Percentiles rank a stretch among this genome's conserved stretches.
phyloP scores from a whole-genome alignment of 2,329 filamentous ascomycete species.

The Cordyceps cateniannulata region DNA sequence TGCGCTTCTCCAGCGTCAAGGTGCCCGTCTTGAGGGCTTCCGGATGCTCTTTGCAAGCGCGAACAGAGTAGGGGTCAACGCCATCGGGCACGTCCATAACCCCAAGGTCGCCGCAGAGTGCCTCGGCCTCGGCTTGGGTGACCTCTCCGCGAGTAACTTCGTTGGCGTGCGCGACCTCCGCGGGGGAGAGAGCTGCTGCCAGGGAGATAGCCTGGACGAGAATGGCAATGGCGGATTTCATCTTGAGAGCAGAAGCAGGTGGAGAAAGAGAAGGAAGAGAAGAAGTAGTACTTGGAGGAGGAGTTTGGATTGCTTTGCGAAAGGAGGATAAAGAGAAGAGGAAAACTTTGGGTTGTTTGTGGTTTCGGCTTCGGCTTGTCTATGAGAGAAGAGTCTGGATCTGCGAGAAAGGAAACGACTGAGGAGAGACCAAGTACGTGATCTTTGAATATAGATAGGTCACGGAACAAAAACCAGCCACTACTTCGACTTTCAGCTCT shows the following conservation, averaged over 20 bases:
- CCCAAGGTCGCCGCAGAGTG: neutral
- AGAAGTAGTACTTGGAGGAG: too few species aligned
- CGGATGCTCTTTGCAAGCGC: neutral
- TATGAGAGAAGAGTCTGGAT: too few species aligned
- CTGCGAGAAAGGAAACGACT: too few species aligned
- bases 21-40: neutral
- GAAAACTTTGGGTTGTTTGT: too few species aligned
- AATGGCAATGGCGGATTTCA: neutral
- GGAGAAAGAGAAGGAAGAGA: too few species aligned
- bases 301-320: too few species aligned
- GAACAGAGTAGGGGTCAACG: neutral
- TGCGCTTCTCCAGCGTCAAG: neutral
- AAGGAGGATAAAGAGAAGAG: too few species aligned
- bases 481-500: too few species aligned
- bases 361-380: too few species aligned
- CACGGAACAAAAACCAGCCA: too few species aligned
- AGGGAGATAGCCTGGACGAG: neutral
- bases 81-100: slow-evolving; percentile 1
- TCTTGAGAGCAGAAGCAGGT: neutral
- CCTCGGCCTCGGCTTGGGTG: neutral
- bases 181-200: neutral
- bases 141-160: neutral
- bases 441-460: too few species aligned
- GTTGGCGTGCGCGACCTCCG: neutral
- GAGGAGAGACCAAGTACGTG: too few species aligned